A percentile compares a stretch with the other conserved stretches of the same genome.
Conservation (phyloP, 306 rosid genomes). For the Cucurbita maxima region DNA sequence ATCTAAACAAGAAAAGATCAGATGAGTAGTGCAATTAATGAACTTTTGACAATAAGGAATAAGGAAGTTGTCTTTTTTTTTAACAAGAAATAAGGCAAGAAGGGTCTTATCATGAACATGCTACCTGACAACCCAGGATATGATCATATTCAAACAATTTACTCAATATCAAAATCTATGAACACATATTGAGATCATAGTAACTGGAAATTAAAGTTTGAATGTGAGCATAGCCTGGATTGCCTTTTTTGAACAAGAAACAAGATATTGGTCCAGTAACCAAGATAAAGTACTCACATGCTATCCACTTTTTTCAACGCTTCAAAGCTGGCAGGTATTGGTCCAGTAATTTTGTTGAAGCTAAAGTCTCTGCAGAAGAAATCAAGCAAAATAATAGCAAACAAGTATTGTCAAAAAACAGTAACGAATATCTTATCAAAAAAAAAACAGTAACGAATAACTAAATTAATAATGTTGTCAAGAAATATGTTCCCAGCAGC, state of each 20-base stretch:
- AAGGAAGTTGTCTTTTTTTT: neutral
- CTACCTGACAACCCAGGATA: neutral
- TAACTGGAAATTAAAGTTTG: no score
- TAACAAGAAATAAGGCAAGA: neutral
- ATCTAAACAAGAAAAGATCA: slow-evolving; percentile 14
- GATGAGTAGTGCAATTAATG: neutral
- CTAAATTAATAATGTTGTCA: neutral
- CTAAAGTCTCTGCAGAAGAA: slow-evolving; percentile 61
- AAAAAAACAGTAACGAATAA: neutral
- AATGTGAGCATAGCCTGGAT: no score
- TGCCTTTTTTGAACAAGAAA: no score
- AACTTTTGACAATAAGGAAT: neutral
- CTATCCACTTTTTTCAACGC: neutral
- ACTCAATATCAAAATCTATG: neutral
- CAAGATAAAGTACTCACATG: slow-evolving; percentile 25
- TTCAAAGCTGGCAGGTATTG: slow-evolving; percentile 26
- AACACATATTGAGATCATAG: neutral
- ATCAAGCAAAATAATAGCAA: neutral
- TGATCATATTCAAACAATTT: neutral
- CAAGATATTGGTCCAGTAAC: no score
- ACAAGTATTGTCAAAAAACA: neutral
- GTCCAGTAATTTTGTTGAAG: slow-evolving; percentile 53
- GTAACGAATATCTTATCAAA: neutral
- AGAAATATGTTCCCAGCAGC: neutral
- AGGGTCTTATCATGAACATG: neutral